Percentiles rank a stretch among this genome's conserved stretches.
Evolutionary conservation across 2,329 filamentous ascomycete genomes (phyloP).

Genomic region (Xylaria sp.): DNA sequence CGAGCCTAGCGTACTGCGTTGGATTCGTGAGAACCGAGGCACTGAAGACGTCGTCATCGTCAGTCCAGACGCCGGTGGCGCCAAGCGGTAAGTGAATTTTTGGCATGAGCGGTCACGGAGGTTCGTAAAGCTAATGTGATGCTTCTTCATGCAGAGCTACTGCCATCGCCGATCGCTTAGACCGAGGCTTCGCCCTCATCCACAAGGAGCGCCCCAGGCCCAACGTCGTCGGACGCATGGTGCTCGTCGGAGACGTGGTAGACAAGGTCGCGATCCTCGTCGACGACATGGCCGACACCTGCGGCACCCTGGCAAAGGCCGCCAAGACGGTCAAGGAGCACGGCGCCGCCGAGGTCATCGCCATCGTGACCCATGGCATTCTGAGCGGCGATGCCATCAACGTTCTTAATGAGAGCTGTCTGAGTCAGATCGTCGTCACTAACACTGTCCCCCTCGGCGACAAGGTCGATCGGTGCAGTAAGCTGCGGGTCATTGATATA

Average conservation of each 20-base stretch:
- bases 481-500: constrained; percentile 81
- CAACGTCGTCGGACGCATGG: constrained; percentile 93
- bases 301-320: constrained; percentile 83
- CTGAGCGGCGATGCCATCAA: constrained; percentile 75
- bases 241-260: constrained; percentile 92
- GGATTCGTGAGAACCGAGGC: constrained; percentile 88
- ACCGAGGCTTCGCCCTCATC: constrained; percentile 91
- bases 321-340: constrained; percentile 89
- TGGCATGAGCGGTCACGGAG: background rate
- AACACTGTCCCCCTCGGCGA: constrained; percentile 82
- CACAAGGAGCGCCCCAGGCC: constrained; percentile 91
- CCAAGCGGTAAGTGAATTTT: constrained; percentile 73
- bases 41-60: constrained; percentile 91
- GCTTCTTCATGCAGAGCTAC: constrained; percentile 70
- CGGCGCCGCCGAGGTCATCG: constrained; percentile 87
- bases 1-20: constrained; percentile 89
- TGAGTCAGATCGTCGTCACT: constrained; percentile 78
- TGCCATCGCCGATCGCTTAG: constrained; percentile 90
- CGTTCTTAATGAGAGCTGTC: constrained; percentile 74
- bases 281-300: constrained; percentile 98
- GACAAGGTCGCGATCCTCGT: constrained; percentile 95
- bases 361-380: constrained; percentile 95
- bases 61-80: constrained; percentile 92
- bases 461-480: constrained; percentile 75
- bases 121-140: constrained; percentile 26